Percentiles rank a stretch among this genome's conserved stretches.
These are phyloP conservation scores for Botrytis byssoidea DNA, from an alignment of 2,329 filamentous ascomycete species.

Conservation along the genomic window DNA sequence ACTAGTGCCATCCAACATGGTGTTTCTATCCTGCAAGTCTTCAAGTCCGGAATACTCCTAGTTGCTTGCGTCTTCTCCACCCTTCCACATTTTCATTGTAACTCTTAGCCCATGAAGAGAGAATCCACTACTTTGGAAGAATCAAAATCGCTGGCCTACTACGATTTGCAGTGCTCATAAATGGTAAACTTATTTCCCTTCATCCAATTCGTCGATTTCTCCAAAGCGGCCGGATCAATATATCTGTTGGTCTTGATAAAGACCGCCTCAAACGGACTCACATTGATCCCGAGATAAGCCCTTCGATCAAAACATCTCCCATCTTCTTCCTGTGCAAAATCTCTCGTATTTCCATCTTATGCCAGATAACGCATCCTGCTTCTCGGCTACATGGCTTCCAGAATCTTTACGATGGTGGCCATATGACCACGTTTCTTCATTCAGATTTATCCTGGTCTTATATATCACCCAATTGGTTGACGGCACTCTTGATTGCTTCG, in stretches of 20 bases:
- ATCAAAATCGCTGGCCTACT: background rate
- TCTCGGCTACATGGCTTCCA: background rate
- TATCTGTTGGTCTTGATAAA: conserved; percentile 36
- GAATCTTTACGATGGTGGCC: background rate
- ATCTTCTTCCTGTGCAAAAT: conserved; percentile 19
- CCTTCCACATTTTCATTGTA: background rate
- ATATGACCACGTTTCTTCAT: background rate
- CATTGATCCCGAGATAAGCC: conserved; percentile 33
- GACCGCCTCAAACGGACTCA: conserved; percentile 35
- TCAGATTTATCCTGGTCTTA: background rate
- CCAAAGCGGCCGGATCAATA: conserved; percentile 26
- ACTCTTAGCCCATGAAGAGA: background rate
- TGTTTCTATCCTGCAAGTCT: too few species aligned
- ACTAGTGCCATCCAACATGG: background rate
- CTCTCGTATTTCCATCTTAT: background rate
- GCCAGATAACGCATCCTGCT: background rate
- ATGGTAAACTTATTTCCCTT: background rate
- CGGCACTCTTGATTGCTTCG: conserved; percentile 34
- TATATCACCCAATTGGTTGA: conserved; percentile 27
- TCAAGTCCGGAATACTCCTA: background rate
- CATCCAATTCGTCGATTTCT: conserved; percentile 26
- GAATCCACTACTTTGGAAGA: background rate
- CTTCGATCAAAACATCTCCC: conserved; percentile 30
- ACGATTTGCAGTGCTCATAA: conserved; percentile 5
- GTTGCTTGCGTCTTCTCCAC: background rate